Evolutionary conservation across 2,329 filamentous ascomycete species (phyloP).

Genomic region (Cladosporium velox): DNA sequence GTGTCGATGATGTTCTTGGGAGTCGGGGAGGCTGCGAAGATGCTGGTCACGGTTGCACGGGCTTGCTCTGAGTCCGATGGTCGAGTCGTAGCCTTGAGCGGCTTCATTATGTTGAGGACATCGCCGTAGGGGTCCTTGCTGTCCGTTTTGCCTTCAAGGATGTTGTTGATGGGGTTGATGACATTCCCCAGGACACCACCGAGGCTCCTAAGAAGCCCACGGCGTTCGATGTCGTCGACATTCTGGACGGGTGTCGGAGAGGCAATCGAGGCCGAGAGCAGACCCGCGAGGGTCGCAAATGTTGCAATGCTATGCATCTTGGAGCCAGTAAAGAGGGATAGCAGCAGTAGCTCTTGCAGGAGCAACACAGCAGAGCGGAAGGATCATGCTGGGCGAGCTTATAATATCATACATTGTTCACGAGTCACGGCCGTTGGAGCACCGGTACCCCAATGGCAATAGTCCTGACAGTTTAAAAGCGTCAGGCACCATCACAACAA

Average conservation of each 20-base stretch:
- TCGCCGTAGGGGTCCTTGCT: conserved; percentile 4
- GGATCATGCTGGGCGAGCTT: neutral
- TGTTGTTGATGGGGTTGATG: neutral
- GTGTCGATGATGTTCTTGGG: conserved; percentile 34
- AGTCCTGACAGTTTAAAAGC: neutral
- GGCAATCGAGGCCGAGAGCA: conserved; percentile 1
- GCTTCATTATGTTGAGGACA: conserved; percentile 23
- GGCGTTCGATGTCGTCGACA: neutral
- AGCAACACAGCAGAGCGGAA: neutral
- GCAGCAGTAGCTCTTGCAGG: neutral
- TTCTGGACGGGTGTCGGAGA: neutral
- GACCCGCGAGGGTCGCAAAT: neutral
- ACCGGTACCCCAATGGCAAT: neutral
- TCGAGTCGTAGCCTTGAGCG: conserved; percentile 31
- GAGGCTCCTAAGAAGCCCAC: neutral
- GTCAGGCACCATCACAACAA: neutral
- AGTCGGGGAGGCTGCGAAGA: conserved; percentile 26
- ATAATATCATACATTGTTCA: neutral
- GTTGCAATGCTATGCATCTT: neutral
- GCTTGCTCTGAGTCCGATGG: conserved; percentile 31
- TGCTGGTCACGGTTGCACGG: conserved; percentile 21
- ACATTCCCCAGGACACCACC: neutral
- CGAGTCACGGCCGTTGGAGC: neutral
- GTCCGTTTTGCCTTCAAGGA: conserved; percentile 7
- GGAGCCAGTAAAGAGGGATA: neutral